Evolutionary conservation across 2,329 filamentous ascomycete genomes (phyloP).

Genomic region (Cercospora sp.): DNA sequence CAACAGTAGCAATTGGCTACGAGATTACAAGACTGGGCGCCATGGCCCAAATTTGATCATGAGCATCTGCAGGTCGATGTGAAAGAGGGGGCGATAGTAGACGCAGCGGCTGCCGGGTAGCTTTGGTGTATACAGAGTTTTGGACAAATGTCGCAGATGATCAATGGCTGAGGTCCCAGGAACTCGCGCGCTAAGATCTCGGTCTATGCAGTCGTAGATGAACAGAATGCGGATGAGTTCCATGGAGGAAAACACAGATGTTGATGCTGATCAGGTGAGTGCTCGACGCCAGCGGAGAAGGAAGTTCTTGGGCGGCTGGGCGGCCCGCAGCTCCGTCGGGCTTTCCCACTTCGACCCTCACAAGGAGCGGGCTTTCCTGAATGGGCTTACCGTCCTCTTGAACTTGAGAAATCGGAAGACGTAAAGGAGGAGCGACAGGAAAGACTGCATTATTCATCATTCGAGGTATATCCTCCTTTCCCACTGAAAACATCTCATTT

Average conservation of each 20-base stretch:
- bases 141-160: background rate
- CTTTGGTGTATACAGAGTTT: too few species aligned
- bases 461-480: background rate
- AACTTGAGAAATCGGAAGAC: background rate
- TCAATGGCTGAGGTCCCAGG: background rate
- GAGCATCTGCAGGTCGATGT: background rate
- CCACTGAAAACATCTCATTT: background rate
- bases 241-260: background rate
- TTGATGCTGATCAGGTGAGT: background rate
- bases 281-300: background rate
- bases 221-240: background rate
- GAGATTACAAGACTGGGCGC: background rate
- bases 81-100: background rate
- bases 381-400: background rate
- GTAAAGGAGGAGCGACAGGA: background rate
- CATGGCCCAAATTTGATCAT: background rate
- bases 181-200: background rate
- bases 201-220: background rate
- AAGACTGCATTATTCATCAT: background rate
- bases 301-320: background rate
- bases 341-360: background rate
- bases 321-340: background rate
- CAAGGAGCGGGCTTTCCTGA: background rate
- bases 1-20: background rate
- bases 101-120: too few species aligned